Conservation (phyloP, 306 rosid species). For the Vigna reflexopilosa region DNA sequence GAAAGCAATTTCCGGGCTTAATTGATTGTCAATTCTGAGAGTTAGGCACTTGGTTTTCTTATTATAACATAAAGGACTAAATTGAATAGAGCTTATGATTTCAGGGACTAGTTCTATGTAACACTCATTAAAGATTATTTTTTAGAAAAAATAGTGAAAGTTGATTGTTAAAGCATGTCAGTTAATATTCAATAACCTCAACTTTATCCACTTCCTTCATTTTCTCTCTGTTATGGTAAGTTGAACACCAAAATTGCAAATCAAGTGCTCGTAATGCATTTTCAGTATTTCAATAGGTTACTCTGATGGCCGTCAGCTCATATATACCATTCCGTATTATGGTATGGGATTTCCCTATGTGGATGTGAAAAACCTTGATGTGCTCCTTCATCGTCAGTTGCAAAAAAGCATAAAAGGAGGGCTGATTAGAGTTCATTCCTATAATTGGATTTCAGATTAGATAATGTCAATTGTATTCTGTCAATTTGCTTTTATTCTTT, state of each 20-base stretch:
- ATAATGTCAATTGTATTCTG: not conserved
- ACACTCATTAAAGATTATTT: not conserved
- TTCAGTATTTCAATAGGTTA: not conserved
- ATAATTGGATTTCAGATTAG: not conserved
- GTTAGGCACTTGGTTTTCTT: not conserved
- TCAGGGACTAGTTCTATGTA: not conserved
- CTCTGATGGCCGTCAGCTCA: not conserved
- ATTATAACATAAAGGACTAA: not conserved
- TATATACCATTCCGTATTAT: conserved; percentile 7
- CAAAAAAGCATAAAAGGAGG: conserved; percentile 9
- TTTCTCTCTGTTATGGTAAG: conserved; percentile 5
- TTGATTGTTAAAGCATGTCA: conserved; percentile 33
- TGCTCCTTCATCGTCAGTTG: conserved; percentile 16
- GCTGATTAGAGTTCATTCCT: not conserved
- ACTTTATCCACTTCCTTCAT: not conserved
- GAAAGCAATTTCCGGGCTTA: not conserved
- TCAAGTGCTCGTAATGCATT: not conserved
- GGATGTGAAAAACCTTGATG: conserved; percentile 19
- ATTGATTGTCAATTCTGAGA: not conserved
- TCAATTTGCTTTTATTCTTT: conserved; percentile 9
- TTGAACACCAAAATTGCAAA: conserved; percentile 2
- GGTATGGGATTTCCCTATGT: conserved; percentile 12
- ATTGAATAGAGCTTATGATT: not conserved
- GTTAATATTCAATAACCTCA: conserved; percentile 28
- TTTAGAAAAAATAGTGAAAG: not conserved